A percentile compares a stretch with the other conserved stretches of the same genome.
Evolutionary conservation across 805 yeast species (phyloP).

Genomic region (Teunomyces stri): DNA sequence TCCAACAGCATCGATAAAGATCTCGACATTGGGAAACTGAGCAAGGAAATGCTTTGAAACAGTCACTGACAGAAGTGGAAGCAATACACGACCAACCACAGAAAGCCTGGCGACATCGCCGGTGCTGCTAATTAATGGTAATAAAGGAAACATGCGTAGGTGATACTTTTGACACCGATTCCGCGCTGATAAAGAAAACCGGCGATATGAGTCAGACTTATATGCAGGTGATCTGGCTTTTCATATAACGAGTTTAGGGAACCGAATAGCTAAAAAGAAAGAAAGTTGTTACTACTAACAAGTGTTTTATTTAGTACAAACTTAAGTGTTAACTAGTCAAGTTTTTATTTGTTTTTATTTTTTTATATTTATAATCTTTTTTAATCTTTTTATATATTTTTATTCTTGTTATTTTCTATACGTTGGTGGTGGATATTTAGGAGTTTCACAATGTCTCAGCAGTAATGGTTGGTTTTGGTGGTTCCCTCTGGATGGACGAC

Average conservation of each 20-base stretch:
- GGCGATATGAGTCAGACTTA: slow-evolving; percentile 1
- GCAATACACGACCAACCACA: slow-evolving; percentile 33
- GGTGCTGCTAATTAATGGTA: slow-evolving; percentile 31
- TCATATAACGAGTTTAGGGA: too few species aligned
- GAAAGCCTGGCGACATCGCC: slow-evolving; percentile 20
- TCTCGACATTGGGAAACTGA: slow-evolving; percentile 30
- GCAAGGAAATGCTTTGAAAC: slow-evolving; percentile 31
- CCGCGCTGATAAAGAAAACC: not conserved
- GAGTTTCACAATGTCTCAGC: not conserved
- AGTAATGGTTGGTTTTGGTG: not conserved
- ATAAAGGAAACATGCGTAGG: slow-evolving; percentile 35
- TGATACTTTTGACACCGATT: not conserved
- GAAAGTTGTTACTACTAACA: too few species aligned
- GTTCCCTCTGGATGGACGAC: not conserved
- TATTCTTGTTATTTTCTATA: not conserved
- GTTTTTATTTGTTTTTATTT: too few species aligned
- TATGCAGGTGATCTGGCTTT: not conserved
- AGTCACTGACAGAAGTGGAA: slow-evolving; percentile 26
- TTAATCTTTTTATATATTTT: not conserved
- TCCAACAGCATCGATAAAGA: slow-evolving; percentile 30
- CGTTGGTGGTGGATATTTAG: not conserved
- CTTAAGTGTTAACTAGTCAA: too few species aligned
- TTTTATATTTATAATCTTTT: too few species aligned
- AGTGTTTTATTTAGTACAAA: too few species aligned
- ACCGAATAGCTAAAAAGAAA: too few species aligned